These are phyloP conservation scores for Inonotus obliquus DNA, from an alignment of 1,284 basidiomycete species.

Conservation along the genomic window DNA sequence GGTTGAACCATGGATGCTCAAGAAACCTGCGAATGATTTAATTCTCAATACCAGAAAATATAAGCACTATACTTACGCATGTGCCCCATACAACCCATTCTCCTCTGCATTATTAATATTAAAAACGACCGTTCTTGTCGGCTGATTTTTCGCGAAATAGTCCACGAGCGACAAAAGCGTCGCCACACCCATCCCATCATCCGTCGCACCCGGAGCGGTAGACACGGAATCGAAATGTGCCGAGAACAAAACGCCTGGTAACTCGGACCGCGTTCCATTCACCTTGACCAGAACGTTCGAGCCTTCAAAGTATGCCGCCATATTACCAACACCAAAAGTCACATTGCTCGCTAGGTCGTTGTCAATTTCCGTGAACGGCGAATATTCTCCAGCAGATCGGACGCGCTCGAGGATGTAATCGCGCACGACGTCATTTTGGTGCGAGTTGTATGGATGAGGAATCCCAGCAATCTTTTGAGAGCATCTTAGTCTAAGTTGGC, in stretches of 20 bases:
- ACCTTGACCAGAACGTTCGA: constrained; percentile 69
- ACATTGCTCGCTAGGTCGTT: constrained; percentile 58
- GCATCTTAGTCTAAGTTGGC: neutral
- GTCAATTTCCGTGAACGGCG: constrained; percentile 43
- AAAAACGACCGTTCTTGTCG: constrained; percentile 61
- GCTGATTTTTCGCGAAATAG: constrained; percentile 49
- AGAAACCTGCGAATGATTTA: constrained; percentile 44
- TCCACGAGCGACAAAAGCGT: constrained; percentile 63
- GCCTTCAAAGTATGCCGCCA: constrained; percentile 60
- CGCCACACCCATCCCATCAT: constrained; percentile 70
- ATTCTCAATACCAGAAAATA: neutral
- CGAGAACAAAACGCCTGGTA: constrained; percentile 62
- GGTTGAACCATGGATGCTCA: constrained; percentile 66
- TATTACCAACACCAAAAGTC: constrained; percentile 36
- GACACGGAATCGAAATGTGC: constrained; percentile 80
- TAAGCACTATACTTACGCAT: constrained; percentile 39
- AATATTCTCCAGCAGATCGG: constrained; percentile 35
- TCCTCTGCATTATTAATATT: constrained; percentile 84
- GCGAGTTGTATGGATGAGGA: constrained; percentile 74
- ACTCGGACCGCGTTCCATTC: constrained; percentile 41
- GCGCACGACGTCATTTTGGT: constrained; percentile 65
- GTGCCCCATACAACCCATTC: constrained; percentile 66
- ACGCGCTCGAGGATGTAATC: constrained; percentile 54
- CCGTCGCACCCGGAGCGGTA: constrained; percentile 68
- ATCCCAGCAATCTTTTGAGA: constrained; percentile 50